Percentiles rank a stretch among this genome's conserved stretches.
These are phyloP conservation scores for Apiospora koreana DNA, from an alignment of 2,329 filamentous ascomycete species.

Conservation along the genomic window DNA sequence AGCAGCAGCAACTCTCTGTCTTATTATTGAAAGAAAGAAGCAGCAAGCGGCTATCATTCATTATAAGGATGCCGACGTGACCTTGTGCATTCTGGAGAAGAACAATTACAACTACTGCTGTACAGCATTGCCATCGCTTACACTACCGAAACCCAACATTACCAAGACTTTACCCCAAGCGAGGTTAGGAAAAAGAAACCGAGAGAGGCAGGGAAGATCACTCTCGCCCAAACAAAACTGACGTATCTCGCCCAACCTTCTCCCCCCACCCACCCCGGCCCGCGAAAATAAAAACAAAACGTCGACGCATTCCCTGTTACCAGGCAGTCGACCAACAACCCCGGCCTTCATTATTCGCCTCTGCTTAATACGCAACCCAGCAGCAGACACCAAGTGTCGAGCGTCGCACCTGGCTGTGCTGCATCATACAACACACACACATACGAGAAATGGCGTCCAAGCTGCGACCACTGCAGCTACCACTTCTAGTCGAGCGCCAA, in stretches of 20 bases:
- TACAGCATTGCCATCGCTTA: conserved; percentile 1
- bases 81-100: not conserved
- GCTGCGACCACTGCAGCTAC: conserved; percentile 34
- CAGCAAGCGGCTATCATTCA: not conserved
- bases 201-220: not conserved
- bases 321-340: not conserved
- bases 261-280: conserved; percentile 7
- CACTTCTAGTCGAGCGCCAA: conserved; percentile 30
- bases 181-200: conserved; percentile 2
- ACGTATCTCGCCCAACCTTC: conserved; percentile 10
- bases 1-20: not conserved
- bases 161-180: not conserved
- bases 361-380: not conserved
- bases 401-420: conserved; percentile 10
- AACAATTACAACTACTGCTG: conserved; percentile 12
- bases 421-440: conserved; percentile 13
- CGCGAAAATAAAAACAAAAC: conserved; percentile 7
- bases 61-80: conserved; percentile 17
- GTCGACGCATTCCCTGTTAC: conserved; percentile 1
- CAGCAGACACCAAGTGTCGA: conserved; percentile 9
- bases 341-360: not conserved
- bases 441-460: conserved; percentile 28
- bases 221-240: not conserved
- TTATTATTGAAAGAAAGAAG: not conserved
- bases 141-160: not conserved